Conservation (phyloP, 352 stramenopile genomes). For the Phytophthora sansomeana region DNA sequence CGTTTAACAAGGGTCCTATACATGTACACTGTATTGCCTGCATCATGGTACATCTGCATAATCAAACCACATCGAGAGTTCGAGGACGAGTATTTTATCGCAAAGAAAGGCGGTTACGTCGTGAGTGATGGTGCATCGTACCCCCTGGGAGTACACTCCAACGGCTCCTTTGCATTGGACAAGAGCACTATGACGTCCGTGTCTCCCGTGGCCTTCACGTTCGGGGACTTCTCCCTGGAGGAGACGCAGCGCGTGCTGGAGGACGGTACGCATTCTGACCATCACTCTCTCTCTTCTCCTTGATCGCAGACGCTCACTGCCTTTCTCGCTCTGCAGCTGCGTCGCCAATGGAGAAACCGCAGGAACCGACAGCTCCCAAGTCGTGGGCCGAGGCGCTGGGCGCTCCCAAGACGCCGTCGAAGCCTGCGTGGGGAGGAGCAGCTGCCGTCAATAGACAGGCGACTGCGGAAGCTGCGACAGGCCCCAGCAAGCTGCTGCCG, state of each 20-base stretch:
- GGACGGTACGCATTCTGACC: slow-evolving; percentile 57
- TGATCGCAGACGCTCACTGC: slow-evolving; percentile 1
- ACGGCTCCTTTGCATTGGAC: background rate
- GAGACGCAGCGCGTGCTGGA: slow-evolving; percentile 61
- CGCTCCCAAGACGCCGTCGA: slow-evolving; percentile 36
- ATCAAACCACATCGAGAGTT: too few relatives aligned
- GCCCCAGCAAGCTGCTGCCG: slow-evolving; percentile 31
- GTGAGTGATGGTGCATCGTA: slow-evolving; percentile 26
- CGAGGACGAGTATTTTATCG: too few relatives aligned
- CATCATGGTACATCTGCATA: too few relatives aligned
- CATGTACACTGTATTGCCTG: too few relatives aligned
- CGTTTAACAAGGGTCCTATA: too few relatives aligned
- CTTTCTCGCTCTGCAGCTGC: slow-evolving; percentile 21
- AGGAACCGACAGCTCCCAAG: slow-evolving; percentile 45
- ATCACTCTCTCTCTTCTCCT: slow-evolving; percentile 5
- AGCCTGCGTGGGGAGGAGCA: slow-evolving; percentile 41
- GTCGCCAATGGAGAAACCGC: slow-evolving; percentile 20
- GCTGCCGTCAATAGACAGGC: slow-evolving; percentile 5
- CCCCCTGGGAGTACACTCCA: background rate
- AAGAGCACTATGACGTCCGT: slow-evolving; percentile 22
- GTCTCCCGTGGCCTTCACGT: slow-evolving; percentile 57
- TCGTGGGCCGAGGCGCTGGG: slow-evolving; percentile 72
- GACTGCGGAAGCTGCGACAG: background rate
- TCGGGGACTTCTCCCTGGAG: slow-evolving; percentile 83
- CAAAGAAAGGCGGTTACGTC: too few relatives aligned